These are phyloP conservation scores for Coprinellus aureogranulatus DNA, from an alignment of 768 basidiomycete species.

Conservation along the genomic window DNA sequence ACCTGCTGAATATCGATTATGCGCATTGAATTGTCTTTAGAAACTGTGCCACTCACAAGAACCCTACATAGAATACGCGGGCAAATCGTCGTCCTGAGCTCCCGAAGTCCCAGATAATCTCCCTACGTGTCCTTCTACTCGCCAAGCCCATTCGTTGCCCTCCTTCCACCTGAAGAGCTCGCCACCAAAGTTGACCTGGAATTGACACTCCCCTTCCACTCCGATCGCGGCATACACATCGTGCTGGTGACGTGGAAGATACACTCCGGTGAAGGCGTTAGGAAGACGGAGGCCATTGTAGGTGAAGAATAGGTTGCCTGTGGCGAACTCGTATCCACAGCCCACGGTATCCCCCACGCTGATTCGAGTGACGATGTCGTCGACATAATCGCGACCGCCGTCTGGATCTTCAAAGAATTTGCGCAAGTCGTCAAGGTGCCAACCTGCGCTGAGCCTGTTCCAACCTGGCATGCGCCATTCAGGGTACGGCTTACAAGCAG, in stretches of 20 bases:
- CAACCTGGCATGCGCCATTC: slow-evolving; percentile 67
- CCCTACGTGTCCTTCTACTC: slow-evolving; percentile 62
- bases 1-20: no score
- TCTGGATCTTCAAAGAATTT: slow-evolving; percentile 71
- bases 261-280: slow-evolving; percentile 57
- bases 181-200: slow-evolving; percentile 67
- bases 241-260: slow-evolving; percentile 45
- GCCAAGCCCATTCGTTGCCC: slow-evolving; percentile 66
- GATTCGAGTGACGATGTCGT: slow-evolving; percentile 27
- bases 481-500: slow-evolving; percentile 64
- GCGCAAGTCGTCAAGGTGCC: slow-evolving; percentile 69
- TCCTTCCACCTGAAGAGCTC: slow-evolving; percentile 59
- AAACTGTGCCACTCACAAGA: neutral
- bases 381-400: slow-evolving; percentile 59
- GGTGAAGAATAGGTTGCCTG: slow-evolving; percentile 59
- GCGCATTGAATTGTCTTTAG: no score
- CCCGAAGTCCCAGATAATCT: slow-evolving; percentile 33
- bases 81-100: slow-evolving; percentile 44
- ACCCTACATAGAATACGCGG: slow-evolving; percentile 27
- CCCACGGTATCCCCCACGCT: slow-evolving; percentile 53
- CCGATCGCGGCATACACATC: slow-evolving; percentile 70
- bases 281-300: slow-evolving; percentile 58
- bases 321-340: slow-evolving; percentile 59
- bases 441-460: slow-evolving; percentile 63
- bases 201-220: slow-evolving; percentile 49